Evolutionary conservation across 148 eudicot genomes (phyloP), one percentile per base, ranked within the genome.

Genomic region (Chenopodium berlandieri): DNA sequence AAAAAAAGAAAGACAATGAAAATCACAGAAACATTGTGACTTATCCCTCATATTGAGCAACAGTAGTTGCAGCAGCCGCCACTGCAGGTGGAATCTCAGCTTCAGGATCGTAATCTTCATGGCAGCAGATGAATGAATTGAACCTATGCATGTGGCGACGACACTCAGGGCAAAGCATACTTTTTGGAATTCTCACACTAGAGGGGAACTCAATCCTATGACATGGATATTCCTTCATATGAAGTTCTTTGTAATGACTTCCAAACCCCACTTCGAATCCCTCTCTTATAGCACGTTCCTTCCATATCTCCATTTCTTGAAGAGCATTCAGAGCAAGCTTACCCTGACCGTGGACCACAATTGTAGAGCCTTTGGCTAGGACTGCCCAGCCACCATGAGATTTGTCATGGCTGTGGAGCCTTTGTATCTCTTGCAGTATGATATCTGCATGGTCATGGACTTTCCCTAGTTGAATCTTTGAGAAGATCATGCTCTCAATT

Each of bases 401-500:
- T 82, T 79, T 82, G 77, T 82, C 89, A 37, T 79, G 81, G 85
- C 89, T 87, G 40, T 82, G 86, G 7, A 87, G 79, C 40, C 82
- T 87, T 81, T 87, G 86, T 37, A 84, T 79, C 77, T 84, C 89
- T 74, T 84, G 87, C 40, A 82, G 79, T 66, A 85, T 82, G 52
- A 52, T 79, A 79, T 87, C 89, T 0, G 44, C 27, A 14, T 79
- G 85, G 75, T 87, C 78, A 16, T 80, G 78, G 80, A 75, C 30
- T 37, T 32, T 71, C 67, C n/a, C 93, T 0, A 91, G 84, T 75
- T 88, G 90, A 32, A 91, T 86, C 86, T 91, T 91, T 22, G 94
- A 91, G 75, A 52, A 82, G 72, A 91, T 75, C 94, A 91, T 91
- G 88, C 94, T 91, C 73, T 91, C 90, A 7, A 91, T 74, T 31